These are phyloP conservation scores for Aspergillus tubingensis DNA, from an alignment of 2,329 filamentous ascomycete species.

Conservation along the genomic window DNA sequence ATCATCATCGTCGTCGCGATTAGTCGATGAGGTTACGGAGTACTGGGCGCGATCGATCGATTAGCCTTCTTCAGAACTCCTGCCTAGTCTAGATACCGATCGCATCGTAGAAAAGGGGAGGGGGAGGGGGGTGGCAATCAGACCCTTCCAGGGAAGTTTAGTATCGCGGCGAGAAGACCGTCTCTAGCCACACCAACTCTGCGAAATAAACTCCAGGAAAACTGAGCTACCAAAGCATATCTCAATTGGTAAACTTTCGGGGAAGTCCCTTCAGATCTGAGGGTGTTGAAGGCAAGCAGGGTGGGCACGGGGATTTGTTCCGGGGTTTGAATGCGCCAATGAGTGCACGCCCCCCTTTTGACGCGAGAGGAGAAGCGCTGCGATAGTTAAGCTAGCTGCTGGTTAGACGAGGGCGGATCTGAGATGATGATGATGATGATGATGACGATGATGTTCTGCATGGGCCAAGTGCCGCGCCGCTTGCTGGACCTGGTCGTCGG, in stretches of 20 bases:
- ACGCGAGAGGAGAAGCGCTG: background rate
- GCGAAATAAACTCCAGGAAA: background rate
- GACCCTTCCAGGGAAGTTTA: background rate
- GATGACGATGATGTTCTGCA: background rate
- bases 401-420: background rate
- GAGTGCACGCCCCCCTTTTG: background rate
- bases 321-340: background rate
- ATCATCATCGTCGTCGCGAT: slow-evolving; percentile 1
- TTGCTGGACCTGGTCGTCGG: slow-evolving; percentile 4
- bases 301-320: background rate
- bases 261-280: background rate
- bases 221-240: background rate
- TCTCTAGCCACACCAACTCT: background rate
- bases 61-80: background rate
- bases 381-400: background rate
- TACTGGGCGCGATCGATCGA: too few species aligned
- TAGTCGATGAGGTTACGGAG: background rate
- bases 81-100: background rate
- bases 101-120: background rate
- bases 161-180: background rate
- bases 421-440: background rate
- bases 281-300: background rate
- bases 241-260: background rate
- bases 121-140: too few species aligned
- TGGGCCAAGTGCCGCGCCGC: background rate